phyloP scores from a whole-genome alignment of 2,329 filamentous ascomycete genomes.

The Trichoderma polysporum region DNA sequence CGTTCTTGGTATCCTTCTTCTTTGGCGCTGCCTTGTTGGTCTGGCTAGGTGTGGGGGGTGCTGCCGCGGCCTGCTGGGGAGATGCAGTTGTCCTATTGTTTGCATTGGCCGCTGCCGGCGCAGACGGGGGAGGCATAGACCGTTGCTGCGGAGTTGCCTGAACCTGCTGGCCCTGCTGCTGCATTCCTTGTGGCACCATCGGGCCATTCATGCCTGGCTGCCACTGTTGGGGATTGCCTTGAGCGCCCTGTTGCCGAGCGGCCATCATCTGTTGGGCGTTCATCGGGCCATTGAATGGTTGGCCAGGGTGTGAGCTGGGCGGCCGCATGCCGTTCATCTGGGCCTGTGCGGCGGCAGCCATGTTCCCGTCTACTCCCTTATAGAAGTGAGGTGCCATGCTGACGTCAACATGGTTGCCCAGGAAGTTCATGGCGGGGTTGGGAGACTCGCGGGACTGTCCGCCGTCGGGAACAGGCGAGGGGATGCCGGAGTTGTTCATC shows the following conservation, averaged over 20 bases:
- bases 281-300: slow-evolving; percentile 58
- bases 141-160: slow-evolving; percentile 73
- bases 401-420: slow-evolving; percentile 62
- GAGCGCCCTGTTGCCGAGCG: slow-evolving; percentile 39
- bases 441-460: slow-evolving; percentile 66
- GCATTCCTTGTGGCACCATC: slow-evolving; percentile 42
- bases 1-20: slow-evolving; percentile 69
- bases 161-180: slow-evolving; percentile 44
- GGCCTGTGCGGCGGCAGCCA: slow-evolving; percentile 44
- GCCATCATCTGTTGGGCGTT: slow-evolving; percentile 60
- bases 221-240: slow-evolving; percentile 39
- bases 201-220: slow-evolving; percentile 44
- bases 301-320: slow-evolving; percentile 65
- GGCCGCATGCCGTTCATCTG: slow-evolving; percentile 69
- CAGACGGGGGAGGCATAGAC: slow-evolving; percentile 66
- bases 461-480: slow-evolving; percentile 70
- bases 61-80: slow-evolving; percentile 62
- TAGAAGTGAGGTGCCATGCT: slow-evolving; percentile 61
- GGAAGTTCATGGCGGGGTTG: slow-evolving; percentile 61
- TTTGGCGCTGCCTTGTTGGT: slow-evolving; percentile 71
- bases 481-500: slow-evolving; percentile 66
- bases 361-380: slow-evolving; percentile 56
- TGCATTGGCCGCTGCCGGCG: slow-evolving; percentile 52
- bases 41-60: slow-evolving; percentile 75
- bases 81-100: slow-evolving; percentile 59